Evolutionary conservation across 2,329 filamentous ascomycete genomes (phyloP).

Genomic region (Pseudogymnoascus destructans): DNA sequence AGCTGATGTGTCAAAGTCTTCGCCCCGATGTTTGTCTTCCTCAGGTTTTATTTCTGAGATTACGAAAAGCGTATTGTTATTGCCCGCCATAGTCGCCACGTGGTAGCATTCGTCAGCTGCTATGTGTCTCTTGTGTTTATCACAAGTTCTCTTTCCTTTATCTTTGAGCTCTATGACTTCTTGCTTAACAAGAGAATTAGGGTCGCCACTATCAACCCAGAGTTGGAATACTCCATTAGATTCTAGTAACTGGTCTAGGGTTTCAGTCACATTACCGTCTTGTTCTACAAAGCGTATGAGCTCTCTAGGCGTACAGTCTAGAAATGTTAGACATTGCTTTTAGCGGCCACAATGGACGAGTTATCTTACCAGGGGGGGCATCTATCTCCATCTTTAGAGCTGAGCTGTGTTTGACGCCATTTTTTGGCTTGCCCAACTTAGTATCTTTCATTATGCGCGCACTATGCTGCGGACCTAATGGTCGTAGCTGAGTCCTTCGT

Average conservation of each 20-base stretch:
- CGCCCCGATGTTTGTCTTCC: background rate
- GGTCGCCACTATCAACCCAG: background rate
- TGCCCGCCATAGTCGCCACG: constrained; percentile 8
- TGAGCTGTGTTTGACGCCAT: background rate
- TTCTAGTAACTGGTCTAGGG: constrained; percentile 6
- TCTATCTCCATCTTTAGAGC: background rate
- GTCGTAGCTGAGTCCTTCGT: background rate
- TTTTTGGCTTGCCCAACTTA: background rate
- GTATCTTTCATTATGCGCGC: background rate
- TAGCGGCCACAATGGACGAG: background rate
- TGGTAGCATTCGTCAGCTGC: background rate
- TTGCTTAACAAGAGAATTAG: constrained; percentile 7
- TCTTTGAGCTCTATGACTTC: constrained; percentile 10
- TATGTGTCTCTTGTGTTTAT: constrained; percentile 13
- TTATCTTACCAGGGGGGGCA: background rate
- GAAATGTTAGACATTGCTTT: background rate
- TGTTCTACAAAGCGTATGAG: constrained; percentile 13
- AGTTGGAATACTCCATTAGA: background rate
- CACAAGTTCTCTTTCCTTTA: background rate
- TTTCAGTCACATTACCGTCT: constrained; percentile 10
- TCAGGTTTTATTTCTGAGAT: constrained; percentile 12
- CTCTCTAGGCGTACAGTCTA: background rate
- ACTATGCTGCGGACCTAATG: background rate
- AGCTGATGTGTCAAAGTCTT: background rate
- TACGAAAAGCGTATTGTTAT: constrained; percentile 15